Base-by-base conservation (phyloP, 305 asterid genomes). In the Petunia hybrid region DNA sequence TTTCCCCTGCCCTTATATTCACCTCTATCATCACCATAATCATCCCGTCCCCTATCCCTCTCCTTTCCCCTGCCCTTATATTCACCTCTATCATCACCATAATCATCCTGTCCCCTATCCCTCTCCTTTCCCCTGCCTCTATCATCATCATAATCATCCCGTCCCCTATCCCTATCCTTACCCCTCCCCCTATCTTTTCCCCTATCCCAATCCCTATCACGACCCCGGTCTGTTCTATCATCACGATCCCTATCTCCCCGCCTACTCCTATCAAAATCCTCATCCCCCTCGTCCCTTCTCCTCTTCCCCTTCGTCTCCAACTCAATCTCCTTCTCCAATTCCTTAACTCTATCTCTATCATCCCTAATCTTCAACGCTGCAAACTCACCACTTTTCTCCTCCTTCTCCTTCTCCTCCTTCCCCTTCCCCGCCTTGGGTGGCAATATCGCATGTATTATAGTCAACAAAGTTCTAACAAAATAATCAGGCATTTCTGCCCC, bases 401-500 rank as follows among this genome's bases (percentile, higher is more conserved):
- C 69, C 73, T 80, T 84, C 6, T 82, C 91, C 9, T 88, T 78
- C 60, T 88, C 87, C 4, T 87, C 66, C 87, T 89, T 87, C 31
- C 31, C 31, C 31, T 22, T 22, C 31, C 31, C 31, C 4, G 12
- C 83, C 39, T 77, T 22, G 14, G 96, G 97, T n/a, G 96, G 97
- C 79, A 93, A 70, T 82, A 94, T 92, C 4, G 94, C 97, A 66
- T 93, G 98, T 56, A 93, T 94, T 13, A 93, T 91, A 1, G 94
- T 94, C 6, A 93, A 94, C 12, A 94, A 85, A 4, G 96, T 93
- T 51, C 90, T 85, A 3, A 94, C 98, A 45, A 94, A 93, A 74
- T 94, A 94, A 89, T 94, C 98, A 8, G 97, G 98, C 89, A 91
- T 85, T 70, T 91, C 97, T 0, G 97, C 97, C 16, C 91, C 97